Base-by-base conservation (phyloP, 2,329 filamentous ascomycete genomes). In the Fonsecaea monophora region DNA sequence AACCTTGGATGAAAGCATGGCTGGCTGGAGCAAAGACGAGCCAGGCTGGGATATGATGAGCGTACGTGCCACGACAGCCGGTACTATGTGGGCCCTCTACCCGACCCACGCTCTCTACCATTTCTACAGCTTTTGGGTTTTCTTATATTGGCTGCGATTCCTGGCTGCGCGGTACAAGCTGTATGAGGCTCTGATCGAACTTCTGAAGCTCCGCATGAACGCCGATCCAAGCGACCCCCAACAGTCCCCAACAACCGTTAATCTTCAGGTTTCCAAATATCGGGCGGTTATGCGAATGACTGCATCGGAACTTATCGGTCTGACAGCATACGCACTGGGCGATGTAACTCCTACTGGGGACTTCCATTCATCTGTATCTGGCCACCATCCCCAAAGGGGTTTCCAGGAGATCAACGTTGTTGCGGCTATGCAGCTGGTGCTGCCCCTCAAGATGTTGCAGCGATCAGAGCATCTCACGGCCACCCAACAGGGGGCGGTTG, bases 151-250 rank as follows among this genome's bases (percentile, higher is more conserved):
- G 69, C 50, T 72, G 13, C 56, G 71, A 30, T 72, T 66, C 56
- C 70, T 71, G 21, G 61, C 67, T n/a, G 71, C 69, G n/a, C 68
- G 71, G n/a, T 60, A 70, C 42, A 72, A 72, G 63, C 68, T 72
- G 13, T 72, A 72, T 57, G 71, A 72, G 60, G 68, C 61, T 25
- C 56, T 72, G 13, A 71, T 72, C 35, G 68, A 70, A 40, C 50
- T 72, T 15, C 21, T 66, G 25, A 69, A 67, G 50, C 30, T 65
- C 25, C 55, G 68, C 25, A 18, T n/a, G 15, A 45, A 35, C 38
- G 15, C 45, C 34, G 10, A 25, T 6, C 32, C 40, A 30, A 32
- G 30, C 13, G 18, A 37, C n/a, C n/a, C 6, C 6, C 38, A 32
- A 4, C 15, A 18, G 4, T 4, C 59, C n/a, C 30, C 42, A 5